phyloP scores from a whole-genome alignment of 202 grass and related monocot genomes.

The Dendrocalamus latiflorus region DNA sequence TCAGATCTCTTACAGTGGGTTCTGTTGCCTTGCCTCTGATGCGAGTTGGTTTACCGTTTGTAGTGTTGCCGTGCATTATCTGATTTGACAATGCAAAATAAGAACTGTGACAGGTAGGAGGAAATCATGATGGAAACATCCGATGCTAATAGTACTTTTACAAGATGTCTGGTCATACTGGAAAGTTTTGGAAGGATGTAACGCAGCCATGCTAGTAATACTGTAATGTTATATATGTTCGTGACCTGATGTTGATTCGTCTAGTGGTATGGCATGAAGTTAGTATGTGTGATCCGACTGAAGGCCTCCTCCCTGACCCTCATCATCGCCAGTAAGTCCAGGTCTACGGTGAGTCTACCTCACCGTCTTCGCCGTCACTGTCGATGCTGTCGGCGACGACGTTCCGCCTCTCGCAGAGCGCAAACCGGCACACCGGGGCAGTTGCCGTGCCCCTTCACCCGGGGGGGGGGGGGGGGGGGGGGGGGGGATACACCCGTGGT shows the following conservation, averaged over 20 bases:
- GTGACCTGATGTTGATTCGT: background rate
- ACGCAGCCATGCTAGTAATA: background rate
- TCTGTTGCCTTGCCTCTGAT: background rate
- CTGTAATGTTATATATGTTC: background rate
- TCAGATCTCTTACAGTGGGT: background rate
- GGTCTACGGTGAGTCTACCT: background rate
- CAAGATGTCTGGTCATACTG: background rate
- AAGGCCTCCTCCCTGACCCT: slow-evolving; percentile 65
- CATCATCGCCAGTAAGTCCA: slow-evolving; percentile 45
- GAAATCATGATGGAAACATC: background rate
- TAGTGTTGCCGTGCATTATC: background rate
- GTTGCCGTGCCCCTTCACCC: slow-evolving; percentile 42
- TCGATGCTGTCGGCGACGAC: background rate
- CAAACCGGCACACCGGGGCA: slow-evolving; percentile 50
- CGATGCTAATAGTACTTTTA: background rate
- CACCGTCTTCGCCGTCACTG: background rate
- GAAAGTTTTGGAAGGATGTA: background rate
- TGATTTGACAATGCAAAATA: background rate
- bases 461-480: slow-evolving; percentile 40
- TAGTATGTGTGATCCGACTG: slow-evolving; percentile 32
- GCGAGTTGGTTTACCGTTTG: background rate
- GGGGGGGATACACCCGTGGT: slow-evolving; percentile 46
- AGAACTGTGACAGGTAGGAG: background rate
- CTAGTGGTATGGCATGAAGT: slow-evolving; percentile 27
- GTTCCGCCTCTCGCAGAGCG: slow-evolving; percentile 37